Evolutionary conservation across 2,329 filamentous ascomycete species (phyloP).

Genomic region (Cladosporium velox): DNA sequence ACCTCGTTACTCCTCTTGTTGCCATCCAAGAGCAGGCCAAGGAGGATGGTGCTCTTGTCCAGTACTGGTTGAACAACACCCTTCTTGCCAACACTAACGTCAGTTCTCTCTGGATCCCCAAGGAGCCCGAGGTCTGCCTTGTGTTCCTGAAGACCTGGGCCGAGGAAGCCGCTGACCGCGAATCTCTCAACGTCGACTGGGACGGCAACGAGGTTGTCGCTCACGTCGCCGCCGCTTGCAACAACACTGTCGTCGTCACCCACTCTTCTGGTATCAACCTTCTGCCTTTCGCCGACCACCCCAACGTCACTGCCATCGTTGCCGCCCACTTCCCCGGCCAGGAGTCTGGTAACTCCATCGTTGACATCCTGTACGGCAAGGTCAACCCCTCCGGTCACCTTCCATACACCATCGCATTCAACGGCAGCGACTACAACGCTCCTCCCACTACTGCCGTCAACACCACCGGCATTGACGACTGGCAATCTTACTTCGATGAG

Average conservation of each 20-base stretch:
- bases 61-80: constrained; percentile 22
- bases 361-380: constrained; percentile 43
- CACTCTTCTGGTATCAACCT: constrained; percentile 47
- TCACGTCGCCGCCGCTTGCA: constrained; percentile 27
- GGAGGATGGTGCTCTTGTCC: constrained; percentile 31
- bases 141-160: constrained; percentile 62
- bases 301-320: constrained; percentile 47
- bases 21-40: constrained; percentile 40
- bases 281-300: constrained; percentile 45
- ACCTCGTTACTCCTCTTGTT: constrained; percentile 45
- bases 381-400: constrained; percentile 49
- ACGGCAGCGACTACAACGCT: constrained; percentile 25
- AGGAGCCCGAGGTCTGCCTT: constrained; percentile 44
- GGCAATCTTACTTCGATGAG: constrained; percentile 75
- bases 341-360: constrained; percentile 43
- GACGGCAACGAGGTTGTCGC: constrained; percentile 25
- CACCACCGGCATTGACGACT: constrained; percentile 19
- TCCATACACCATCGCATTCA: constrained; percentile 44
- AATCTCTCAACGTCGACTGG: constrained; percentile 20
- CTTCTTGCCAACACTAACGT: constrained; percentile 35
- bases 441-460: constrained; percentile 36
- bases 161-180: constrained; percentile 39
- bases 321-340: constrained; percentile 47
- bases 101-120: constrained; percentile 16
- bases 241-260: constrained; percentile 46